Evolutionary conservation across 805 yeast genomes (phyloP).

Genomic region (Pichia nakasei): DNA sequence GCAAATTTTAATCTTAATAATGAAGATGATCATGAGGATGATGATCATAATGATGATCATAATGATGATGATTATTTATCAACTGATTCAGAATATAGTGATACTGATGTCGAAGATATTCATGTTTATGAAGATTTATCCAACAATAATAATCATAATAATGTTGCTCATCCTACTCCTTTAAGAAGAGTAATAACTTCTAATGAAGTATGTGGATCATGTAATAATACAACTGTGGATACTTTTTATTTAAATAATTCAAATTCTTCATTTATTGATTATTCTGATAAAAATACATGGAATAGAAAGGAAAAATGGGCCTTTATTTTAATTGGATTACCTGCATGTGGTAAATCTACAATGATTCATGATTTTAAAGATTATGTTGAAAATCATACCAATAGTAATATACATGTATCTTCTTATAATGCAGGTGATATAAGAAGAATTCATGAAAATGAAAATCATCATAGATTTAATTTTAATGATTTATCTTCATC

Average conservation of each 20-base stretch:
- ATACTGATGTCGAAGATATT: slow-evolving; percentile 12
- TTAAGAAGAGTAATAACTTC: slow-evolving; percentile 2
- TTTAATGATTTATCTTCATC: slow-evolving; percentile 32
- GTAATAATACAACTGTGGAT: not conserved
- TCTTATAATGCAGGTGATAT: slow-evolving; percentile 47
- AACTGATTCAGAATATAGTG: not conserved
- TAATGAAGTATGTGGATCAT: slow-evolving; percentile 1
- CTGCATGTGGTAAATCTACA: slow-evolving; percentile 86
- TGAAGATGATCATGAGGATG: not conserved
- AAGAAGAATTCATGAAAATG: slow-evolving; percentile 31
- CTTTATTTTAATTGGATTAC: slow-evolving; percentile 61
- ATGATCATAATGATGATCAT: too few species aligned
- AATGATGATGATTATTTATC: not conserved
- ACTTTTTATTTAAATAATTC: not conserved
- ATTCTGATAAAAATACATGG: slow-evolving; percentile 4
- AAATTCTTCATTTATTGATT: not conserved
- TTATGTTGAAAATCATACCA: slow-evolving; percentile 14
- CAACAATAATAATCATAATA: slow-evolving; percentile 3
- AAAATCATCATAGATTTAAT: slow-evolving; percentile 16
- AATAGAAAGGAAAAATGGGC: slow-evolving; percentile 22
- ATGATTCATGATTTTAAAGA: slow-evolving; percentile 22
- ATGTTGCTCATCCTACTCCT: not conserved
- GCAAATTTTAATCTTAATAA: not conserved
- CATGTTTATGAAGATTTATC: slow-evolving; percentile 1
- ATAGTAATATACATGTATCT: slow-evolving; percentile 15